These are phyloP conservation scores for Exserohilum rostratum DNA, from an alignment of 2,329 filamentous ascomycete species.

Conservation along the genomic window DNA sequence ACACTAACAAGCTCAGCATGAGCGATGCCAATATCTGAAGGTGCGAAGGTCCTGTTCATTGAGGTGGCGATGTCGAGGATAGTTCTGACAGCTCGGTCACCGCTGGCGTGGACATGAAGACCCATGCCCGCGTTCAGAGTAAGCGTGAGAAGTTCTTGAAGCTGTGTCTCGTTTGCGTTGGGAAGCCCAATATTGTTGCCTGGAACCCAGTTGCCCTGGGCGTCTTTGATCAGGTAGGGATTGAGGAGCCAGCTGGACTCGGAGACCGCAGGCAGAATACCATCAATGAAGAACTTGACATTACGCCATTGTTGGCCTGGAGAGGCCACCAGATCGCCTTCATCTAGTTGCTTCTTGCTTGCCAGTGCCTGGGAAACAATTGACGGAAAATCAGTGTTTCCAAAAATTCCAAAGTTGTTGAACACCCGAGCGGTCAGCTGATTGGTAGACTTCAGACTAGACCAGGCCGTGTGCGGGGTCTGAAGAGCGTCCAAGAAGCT, in stretches of 20 bases:
- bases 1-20: background rate
- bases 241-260: background rate
- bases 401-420: background rate
- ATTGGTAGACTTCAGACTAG: background rate
- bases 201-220: slow-evolving; percentile 4
- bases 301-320: slow-evolving; percentile 3
- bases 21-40: background rate
- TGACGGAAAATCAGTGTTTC: background rate
- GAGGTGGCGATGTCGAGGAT: background rate
- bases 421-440: slow-evolving; percentile 2
- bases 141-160: background rate
- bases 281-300: slow-evolving; percentile 8
- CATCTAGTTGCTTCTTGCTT: background rate
- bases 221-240: slow-evolving; percentile 2
- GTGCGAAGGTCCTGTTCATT: background rate
- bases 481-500: slow-evolving; percentile 1
- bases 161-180: slow-evolving; percentile 1
- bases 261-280: background rate
- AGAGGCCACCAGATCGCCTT: background rate
- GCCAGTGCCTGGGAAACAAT: background rate
- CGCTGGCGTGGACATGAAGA: slow-evolving; percentile 2
- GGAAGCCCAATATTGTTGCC: slow-evolving; percentile 5
- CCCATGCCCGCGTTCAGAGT: slow-evolving; percentile 1
- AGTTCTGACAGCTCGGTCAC: background rate
- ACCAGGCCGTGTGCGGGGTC: slow-evolving; percentile 2